Conservation (phyloP, 1,284 basidiomycete species). For the Rhodotorula sp. region DNA sequence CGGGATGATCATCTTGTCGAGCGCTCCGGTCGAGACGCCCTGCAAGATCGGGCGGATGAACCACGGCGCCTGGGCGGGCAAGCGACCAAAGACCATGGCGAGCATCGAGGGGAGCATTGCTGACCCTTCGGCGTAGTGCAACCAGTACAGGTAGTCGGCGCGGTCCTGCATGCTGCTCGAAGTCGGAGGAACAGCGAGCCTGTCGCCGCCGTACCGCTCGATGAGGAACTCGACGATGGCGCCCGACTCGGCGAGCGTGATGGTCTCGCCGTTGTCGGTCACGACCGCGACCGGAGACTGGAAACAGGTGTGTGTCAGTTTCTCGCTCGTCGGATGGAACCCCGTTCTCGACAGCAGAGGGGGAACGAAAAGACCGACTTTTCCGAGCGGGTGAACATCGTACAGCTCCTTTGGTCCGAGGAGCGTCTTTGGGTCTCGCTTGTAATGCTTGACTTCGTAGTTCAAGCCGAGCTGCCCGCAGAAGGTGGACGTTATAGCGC, state of each 20-base stretch:
- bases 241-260: conserved; percentile 37
- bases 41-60: conserved; percentile 23
- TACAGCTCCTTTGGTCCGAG: conserved; percentile 35
- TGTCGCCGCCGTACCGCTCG: conserved; percentile 39
- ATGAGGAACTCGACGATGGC: conserved; percentile 42
- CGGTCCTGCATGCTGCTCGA: conserved; percentile 10
- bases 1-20: conserved; percentile 19
- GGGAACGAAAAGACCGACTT: conserved; percentile 16
- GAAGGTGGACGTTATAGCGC: neutral
- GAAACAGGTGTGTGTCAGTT: neutral
- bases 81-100: conserved; percentile 20
- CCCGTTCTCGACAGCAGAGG: neutral
- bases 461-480: neutral
- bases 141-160: conserved; percentile 36
- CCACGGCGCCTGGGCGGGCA: conserved; percentile 30
- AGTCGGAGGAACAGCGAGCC: conserved; percentile 7
- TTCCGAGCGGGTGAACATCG: conserved; percentile 38
- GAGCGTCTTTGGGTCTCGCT: conserved; percentile 30
- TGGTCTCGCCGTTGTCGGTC: conserved; percentile 11
- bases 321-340: neutral
- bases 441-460: conserved; percentile 37
- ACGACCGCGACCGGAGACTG: conserved; percentile 34
- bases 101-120: conserved; percentile 35
- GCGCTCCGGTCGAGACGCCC: conserved; percentile 10
- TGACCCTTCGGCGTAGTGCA: conserved; percentile 35